These are phyloP conservation scores for Blastobotrys proliferans DNA, from an alignment of 1,139 yeast species.

Conservation along the genomic window DNA sequence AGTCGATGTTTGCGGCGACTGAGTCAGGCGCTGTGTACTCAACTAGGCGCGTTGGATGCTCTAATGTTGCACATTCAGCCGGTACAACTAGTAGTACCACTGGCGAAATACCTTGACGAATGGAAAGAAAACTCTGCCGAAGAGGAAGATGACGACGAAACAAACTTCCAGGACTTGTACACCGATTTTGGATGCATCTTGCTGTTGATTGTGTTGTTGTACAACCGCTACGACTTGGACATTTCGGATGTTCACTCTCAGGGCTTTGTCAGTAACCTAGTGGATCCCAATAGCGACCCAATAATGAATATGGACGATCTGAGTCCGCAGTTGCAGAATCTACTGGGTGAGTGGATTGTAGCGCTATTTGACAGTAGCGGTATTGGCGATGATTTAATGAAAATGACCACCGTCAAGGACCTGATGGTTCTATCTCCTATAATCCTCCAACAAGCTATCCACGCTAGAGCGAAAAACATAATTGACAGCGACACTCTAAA, in stretches of 20 bases:
- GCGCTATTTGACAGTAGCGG: conserved; percentile 86
- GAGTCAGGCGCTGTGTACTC: conserved; percentile 44
- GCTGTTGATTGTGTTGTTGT: conserved; percentile 46
- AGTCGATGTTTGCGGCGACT: conserved; percentile 42
- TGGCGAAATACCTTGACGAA: conserved; percentile 36
- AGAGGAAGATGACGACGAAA: conserved; percentile 39
- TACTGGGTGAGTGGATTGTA: conserved; percentile 70
- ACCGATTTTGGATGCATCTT: conserved; percentile 61
- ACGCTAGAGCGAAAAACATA: conserved; percentile 54
- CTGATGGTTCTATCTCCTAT: conserved; percentile 66
- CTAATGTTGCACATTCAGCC: conserved; percentile 36
- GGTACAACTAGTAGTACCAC: conserved; percentile 27
- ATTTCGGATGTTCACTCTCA: conserved; percentile 24
- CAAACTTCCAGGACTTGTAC: conserved; percentile 64
- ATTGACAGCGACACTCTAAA: conserved; percentile 48
- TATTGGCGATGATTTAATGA: conserved; percentile 75
- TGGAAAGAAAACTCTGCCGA: conserved; percentile 21
- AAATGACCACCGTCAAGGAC: conserved; percentile 62
- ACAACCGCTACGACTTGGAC: conserved; percentile 45
- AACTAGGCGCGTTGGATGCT: conserved; percentile 42
- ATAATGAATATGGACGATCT: conserved; percentile 24
- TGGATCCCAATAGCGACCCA: conserved; percentile 7
- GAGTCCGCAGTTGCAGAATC: conserved; percentile 36
- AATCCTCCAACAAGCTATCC: conserved; percentile 67
- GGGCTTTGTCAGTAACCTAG: conserved; percentile 2